A percentile compares a stretch with the other conserved stretches of the same genome.
phyloP scores from a whole-genome alignment of 495 filamentous ascomycete species.

The Hyaloscypha bicolor region DNA sequence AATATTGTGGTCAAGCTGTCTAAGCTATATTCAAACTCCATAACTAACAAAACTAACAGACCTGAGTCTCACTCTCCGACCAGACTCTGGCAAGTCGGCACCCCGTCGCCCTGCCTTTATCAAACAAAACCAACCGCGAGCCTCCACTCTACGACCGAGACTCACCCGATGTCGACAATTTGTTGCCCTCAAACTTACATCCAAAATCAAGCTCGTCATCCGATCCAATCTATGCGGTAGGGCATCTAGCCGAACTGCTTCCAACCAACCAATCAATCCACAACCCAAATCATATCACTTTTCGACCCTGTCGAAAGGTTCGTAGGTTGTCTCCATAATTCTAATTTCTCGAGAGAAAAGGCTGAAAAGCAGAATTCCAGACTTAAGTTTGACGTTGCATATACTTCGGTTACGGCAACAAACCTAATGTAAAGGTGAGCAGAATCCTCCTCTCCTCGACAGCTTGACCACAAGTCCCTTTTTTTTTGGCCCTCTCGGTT shows the following conservation, averaged over 20 bases:
- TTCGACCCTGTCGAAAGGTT: background rate
- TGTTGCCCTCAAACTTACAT: background rate
- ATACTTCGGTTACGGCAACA: slow-evolving; percentile 1
- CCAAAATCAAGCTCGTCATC: background rate
- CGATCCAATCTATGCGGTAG: no score
- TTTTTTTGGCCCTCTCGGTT: background rate
- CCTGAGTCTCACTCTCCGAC: background rate
- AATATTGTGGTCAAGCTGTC: background rate
- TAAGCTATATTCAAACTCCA: background rate
- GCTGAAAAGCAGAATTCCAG: no score
- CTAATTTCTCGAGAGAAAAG: no score
- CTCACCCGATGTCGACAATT: background rate
- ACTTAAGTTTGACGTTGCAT: background rate
- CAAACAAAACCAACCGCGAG: background rate
- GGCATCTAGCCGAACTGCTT: no score
- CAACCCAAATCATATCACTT: no score
- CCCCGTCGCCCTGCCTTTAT: no score
- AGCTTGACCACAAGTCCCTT: background rate
- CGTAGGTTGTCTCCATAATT: background rate
- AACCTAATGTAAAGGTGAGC: background rate
- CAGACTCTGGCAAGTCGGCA: background rate
- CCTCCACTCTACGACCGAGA: background rate
- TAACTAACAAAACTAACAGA: background rate
- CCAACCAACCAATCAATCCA: no score
- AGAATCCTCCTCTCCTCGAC: background rate